phyloP scores from a whole-genome alignment of 371 early-diverging fungal species.

The Rhizopus sp. region DNA sequence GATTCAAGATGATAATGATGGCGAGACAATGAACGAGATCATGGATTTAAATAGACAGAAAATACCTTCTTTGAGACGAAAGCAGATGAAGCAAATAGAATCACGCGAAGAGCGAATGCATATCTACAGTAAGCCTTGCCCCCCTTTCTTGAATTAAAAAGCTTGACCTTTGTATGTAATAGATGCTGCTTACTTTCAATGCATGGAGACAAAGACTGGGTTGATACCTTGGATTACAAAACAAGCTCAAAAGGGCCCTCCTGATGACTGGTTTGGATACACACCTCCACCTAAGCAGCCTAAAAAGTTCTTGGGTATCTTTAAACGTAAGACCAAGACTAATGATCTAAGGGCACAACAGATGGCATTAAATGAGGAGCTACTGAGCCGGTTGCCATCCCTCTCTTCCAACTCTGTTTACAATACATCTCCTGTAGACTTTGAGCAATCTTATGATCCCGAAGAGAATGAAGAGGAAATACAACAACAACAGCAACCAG shows the following conservation, averaged over 20 bases:
- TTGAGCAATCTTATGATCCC: neutral
- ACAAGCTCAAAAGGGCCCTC: slow-evolving; percentile 32
- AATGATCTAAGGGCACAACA: slow-evolving; percentile 15
- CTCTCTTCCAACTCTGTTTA: neutral
- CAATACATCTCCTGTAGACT: slow-evolving; percentile 2
- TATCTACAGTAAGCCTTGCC: slow-evolving; percentile 19
- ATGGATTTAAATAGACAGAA: slow-evolving; percentile 4
- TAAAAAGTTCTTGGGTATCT: slow-evolving; percentile 28
- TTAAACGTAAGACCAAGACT: slow-evolving; percentile 22
- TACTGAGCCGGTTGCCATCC: slow-evolving; percentile 13
- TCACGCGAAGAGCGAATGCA: slow-evolving; percentile 21
- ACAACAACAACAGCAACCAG: slow-evolving; percentile 5
- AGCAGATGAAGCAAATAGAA: slow-evolving; percentile 25
- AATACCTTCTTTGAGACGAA: slow-evolving; percentile 19
- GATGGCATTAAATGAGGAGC: slow-evolving; percentile 14
- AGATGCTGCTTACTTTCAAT: slow-evolving; percentile 24
- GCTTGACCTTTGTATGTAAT: neutral
- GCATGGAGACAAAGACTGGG: slow-evolving; percentile 20
- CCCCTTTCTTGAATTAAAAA: neutral
- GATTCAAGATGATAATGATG: slow-evolving; percentile 11
- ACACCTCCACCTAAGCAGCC: slow-evolving; percentile 21
- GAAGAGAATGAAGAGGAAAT: neutral
- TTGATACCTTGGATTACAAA: slow-evolving; percentile 25
- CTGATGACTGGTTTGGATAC: slow-evolving; percentile 32
- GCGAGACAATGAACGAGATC: neutral